A percentile compares a stretch with the other conserved stretches of the same genome.
These are phyloP conservation scores for Digitaria exilis DNA, from an alignment of 202 grass and related monocot genomes.

Conservation along the genomic window DNA sequence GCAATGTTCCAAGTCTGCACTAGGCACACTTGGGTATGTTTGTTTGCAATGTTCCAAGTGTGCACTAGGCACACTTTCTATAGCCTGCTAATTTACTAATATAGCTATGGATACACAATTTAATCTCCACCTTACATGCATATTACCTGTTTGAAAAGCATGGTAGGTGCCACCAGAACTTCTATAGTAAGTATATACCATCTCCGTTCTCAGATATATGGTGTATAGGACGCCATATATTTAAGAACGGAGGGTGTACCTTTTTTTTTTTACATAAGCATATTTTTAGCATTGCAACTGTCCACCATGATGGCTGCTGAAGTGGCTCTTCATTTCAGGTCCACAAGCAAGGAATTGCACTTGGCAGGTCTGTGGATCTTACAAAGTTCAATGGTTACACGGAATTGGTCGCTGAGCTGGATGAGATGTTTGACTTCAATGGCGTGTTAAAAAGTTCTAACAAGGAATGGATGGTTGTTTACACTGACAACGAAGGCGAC, in stretches of 20 bases:
- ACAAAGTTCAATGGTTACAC: constrained; percentile 78
- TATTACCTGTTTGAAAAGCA: not conserved
- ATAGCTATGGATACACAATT: not conserved
- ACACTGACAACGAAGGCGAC: constrained; percentile 88
- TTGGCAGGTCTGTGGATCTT: constrained; percentile 92
- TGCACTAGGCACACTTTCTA: not conserved
- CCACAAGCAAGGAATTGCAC: constrained; percentile 95
- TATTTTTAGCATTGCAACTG: not conserved
- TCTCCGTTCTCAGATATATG: too few relatives aligned
- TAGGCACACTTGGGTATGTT: not conserved
- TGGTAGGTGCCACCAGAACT: not conserved
- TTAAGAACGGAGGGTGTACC: too few relatives aligned
- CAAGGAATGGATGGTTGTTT: constrained; percentile 90
- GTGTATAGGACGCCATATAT: too few relatives aligned
- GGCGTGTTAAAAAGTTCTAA: constrained; percentile 60
- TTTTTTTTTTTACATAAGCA: not conserved
- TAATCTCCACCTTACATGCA: not conserved
- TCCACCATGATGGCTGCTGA: not conserved
- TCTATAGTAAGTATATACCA: not conserved
- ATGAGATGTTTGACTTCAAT: constrained; percentile 92
- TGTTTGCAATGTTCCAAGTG: not conserved
- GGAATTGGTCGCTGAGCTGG: constrained; percentile 70
- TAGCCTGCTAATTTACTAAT: not conserved
- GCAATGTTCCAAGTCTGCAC: not conserved
- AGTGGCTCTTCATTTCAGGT: constrained; percentile 55